phyloP scores from a whole-genome alignment of 192 early-diverging fungal species.

The Allomyces arbusculus region DNA sequence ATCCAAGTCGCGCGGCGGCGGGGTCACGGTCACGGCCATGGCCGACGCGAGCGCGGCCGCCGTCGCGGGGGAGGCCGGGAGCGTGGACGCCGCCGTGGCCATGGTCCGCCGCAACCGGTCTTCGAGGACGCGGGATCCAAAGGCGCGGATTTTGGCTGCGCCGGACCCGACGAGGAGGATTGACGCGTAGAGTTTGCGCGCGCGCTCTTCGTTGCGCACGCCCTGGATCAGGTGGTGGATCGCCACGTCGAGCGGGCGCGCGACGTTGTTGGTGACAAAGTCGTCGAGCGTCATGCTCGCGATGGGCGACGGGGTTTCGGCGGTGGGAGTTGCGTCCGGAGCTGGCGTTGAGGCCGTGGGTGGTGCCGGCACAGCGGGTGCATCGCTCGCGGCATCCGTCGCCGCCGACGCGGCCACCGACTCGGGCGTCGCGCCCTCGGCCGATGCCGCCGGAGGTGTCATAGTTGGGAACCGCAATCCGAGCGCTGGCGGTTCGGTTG shows the following conservation, averaged over 20 bases:
- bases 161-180: constrained; percentile 78
- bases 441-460: neutral
- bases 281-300: neutral
- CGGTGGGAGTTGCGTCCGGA: neutral
- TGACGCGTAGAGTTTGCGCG: constrained; percentile 47
- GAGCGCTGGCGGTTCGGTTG: neutral
- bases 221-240: constrained; percentile 46
- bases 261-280: neutral
- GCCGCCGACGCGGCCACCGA: neutral
- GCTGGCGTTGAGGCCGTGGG: neutral
- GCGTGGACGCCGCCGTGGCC: neutral
- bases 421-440: neutral
- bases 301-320: neutral
- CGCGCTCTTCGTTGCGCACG: constrained; percentile 44
- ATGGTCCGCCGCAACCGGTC: constrained; percentile 12
- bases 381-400: neutral
- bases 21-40: neutral
- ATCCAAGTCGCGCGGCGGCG: neutral
- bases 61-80: neutral
- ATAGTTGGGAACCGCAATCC: neutral
- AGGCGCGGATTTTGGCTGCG: constrained; percentile 38
- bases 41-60: neutral
- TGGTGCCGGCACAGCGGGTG: neutral
- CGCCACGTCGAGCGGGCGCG: constrained; percentile 35
- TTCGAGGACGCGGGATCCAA: constrained; percentile 34